Evolutionary conservation across 192 early-diverging fungal species (phyloP).

Genomic region (Backusella sp.): DNA sequence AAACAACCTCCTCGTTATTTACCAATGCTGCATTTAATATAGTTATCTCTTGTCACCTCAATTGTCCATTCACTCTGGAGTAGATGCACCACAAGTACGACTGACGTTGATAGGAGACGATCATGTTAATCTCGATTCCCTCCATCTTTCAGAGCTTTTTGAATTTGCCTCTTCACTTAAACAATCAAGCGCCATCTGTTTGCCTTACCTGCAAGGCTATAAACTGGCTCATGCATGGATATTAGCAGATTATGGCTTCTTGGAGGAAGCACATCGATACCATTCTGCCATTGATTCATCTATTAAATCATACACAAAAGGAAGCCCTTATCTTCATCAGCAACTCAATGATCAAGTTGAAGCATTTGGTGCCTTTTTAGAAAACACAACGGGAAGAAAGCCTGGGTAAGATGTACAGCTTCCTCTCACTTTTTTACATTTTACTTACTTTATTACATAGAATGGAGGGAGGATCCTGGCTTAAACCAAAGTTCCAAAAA

Average conservation of each 20-base stretch:
- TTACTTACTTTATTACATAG: not conserved
- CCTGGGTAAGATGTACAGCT: not conserved
- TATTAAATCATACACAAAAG: constrained; percentile 68
- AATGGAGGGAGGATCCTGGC: constrained; percentile 33
- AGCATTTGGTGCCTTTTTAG: constrained; percentile 44
- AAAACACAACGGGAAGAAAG: constrained; percentile 11
- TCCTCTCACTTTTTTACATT: not conserved
- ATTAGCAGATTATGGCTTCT: constrained; percentile 79
- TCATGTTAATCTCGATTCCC: constrained; percentile 33
- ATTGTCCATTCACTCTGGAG: constrained; percentile 51
- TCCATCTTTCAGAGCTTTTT: constrained; percentile 81
- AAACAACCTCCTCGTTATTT: not conserved
- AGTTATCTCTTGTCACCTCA: constrained; percentile 34
- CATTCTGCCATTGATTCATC: constrained; percentile 73
- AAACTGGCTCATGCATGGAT: constrained; percentile 83
- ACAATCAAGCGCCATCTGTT: constrained; percentile 19
- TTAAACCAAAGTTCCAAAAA: constrained; percentile 53
- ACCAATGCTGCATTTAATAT: not conserved
- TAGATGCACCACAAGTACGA: constrained; percentile 59
- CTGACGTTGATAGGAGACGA: constrained; percentile 66
- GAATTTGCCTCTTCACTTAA: constrained; percentile 71
- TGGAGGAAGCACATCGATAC: constrained; percentile 74
- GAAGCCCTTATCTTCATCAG: constrained; percentile 80
- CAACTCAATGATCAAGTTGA: constrained; percentile 58
- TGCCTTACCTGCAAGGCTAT: constrained; percentile 90